Evolutionary conservation across 2,329 filamentous ascomycete species (phyloP).

Genomic region (Leptographium flavum): DNA sequence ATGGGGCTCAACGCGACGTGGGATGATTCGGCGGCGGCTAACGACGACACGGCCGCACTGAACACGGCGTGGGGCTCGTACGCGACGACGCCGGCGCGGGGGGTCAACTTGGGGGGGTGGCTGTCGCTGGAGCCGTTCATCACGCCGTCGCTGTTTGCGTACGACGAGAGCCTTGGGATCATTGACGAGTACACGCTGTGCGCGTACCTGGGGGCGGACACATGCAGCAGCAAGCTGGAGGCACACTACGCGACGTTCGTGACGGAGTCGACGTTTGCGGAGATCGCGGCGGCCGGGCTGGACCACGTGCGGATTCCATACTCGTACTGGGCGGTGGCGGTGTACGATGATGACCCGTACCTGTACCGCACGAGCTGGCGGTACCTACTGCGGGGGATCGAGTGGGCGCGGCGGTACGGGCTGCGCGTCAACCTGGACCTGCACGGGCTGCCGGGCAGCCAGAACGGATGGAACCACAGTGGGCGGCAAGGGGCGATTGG

Average conservation of each 20-base stretch:
- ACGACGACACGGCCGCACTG: conserved; percentile 65
- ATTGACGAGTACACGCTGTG: conserved; percentile 82
- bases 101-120: conserved; percentile 91
- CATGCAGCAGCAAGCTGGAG: conserved; percentile 57
- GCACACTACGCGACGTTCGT: conserved; percentile 85
- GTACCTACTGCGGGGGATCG: conserved; percentile 82
- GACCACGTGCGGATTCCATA: conserved; percentile 96
- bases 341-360: conserved; percentile 78
- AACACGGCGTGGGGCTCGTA: conserved; percentile 66
- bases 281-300: conserved; percentile 75
- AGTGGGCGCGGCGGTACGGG: conserved; percentile 86
- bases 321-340: conserved; percentile 85
- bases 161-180: conserved; percentile 48
- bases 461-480: conserved; percentile 97
- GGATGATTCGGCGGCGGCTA: conserved; percentile 70
- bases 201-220: conserved; percentile 50
- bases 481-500: conserved; percentile 66
- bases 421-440: conserved; percentile 86
- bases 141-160: conserved; percentile 74
- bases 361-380: conserved; percentile 79
- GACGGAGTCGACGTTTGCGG: conserved; percentile 66
- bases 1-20: conserved; percentile 80
- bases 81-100: conserved; percentile 62
- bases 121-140: conserved; percentile 90
- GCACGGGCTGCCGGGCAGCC: conserved; percentile 80